These are phyloP conservation scores for Sphenostylis stenocarpa DNA, from an alignment of 306 rosid genomes.

Conservation along the genomic window DNA sequence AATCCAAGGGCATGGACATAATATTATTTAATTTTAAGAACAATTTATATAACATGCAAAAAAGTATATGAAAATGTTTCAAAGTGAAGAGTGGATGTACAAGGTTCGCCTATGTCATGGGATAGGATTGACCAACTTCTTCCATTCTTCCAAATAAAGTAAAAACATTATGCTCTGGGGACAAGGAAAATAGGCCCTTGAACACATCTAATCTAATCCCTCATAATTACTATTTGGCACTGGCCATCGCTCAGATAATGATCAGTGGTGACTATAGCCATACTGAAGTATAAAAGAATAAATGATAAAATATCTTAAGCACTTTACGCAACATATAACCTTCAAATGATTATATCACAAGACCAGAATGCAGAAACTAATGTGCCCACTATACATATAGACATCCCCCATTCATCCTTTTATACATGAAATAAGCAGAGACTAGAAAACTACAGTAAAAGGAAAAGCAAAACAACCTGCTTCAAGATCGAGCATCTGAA, in stretches of 20 bases:
- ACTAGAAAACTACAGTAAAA: conserved; percentile 1
- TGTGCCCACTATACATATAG: not conserved
- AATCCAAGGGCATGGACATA: not conserved
- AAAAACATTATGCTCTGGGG: not conserved
- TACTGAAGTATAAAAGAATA: conserved; percentile 1
- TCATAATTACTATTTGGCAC: not conserved
- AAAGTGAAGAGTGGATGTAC: not conserved
- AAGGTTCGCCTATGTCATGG: not conserved
- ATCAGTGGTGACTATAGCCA: not conserved
- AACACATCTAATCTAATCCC: conserved; percentile 11
- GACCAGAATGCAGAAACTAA: conserved; percentile 8
- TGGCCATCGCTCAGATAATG: not conserved
- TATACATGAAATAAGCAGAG: conserved; percentile 19
- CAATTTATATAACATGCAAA: not conserved
- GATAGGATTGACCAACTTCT: conserved; percentile 11
- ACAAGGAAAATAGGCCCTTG: not conserved
- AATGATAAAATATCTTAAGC: not conserved
- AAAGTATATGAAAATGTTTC: not conserved
- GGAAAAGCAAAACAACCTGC: conserved; percentile 62
- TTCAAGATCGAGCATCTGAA: conserved; percentile 98
- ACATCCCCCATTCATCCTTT: not conserved
- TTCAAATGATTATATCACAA: not conserved
- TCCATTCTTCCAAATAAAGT: not conserved
- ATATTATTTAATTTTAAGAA: not conserved
- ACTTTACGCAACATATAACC: not conserved